Evolutionary conservation across 192 early-diverging fungal species (phyloP).

Genomic region (Linnemannia zychae): DNA sequence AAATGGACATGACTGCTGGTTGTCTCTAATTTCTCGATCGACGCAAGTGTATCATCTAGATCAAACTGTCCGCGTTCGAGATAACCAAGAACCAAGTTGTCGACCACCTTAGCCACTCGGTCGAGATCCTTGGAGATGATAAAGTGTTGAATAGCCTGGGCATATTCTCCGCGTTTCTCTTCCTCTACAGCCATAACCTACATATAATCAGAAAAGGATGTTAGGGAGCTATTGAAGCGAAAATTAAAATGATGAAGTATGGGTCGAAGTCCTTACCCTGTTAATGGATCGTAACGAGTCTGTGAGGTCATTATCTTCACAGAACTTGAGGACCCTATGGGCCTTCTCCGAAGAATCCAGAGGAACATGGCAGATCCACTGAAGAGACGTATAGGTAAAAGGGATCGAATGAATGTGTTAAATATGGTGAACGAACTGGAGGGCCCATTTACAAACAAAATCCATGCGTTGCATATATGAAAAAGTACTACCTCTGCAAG

Average conservation of each 20-base stretch:
- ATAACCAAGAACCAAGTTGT: slow-evolving; percentile 68
- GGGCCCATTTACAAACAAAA: not conserved
- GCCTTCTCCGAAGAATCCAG: slow-evolving; percentile 63
- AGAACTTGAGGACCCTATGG: slow-evolving; percentile 67
- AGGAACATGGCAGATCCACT: slow-evolving; percentile 68
- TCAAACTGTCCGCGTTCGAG: slow-evolving; percentile 59
- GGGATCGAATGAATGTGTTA: slow-evolving; percentile 8
- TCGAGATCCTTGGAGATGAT: slow-evolving; percentile 61
- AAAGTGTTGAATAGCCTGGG: slow-evolving; percentile 75
- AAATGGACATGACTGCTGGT: slow-evolving; percentile 66
- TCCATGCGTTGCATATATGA: not conserved
- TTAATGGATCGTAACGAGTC: slow-evolving; percentile 54
- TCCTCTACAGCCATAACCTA: slow-evolving; percentile 62
- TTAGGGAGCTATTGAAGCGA: not conserved
- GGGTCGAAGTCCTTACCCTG: slow-evolving; percentile 51
- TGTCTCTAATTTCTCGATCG: slow-evolving; percentile 37
- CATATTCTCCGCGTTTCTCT: slow-evolving; percentile 67
- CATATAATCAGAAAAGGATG: not conserved
- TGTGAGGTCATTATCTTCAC: slow-evolving; percentile 56
- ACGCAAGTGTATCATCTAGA: slow-evolving; percentile 58
- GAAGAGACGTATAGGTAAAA: not conserved
- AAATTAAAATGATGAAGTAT: not conserved
- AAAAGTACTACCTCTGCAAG: slow-evolving; percentile 25
- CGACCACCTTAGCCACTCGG: slow-evolving; percentile 65
- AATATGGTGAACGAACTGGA: not conserved